Conservation (phyloP, 129 eudicot genomes). For the Helichrysum umbraculigerum region DNA sequence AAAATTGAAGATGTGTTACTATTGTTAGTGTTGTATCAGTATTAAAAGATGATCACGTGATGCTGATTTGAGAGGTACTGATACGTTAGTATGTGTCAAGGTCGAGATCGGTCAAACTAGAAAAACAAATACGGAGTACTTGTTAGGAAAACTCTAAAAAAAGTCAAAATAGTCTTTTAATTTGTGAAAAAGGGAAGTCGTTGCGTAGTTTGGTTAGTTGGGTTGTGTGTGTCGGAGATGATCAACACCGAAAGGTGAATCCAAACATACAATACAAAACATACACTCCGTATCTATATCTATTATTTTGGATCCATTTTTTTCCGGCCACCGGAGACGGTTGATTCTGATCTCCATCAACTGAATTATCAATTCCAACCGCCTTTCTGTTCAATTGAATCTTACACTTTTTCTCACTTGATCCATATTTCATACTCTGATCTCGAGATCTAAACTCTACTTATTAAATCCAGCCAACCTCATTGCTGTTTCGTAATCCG, state of each 20-base stretch:
- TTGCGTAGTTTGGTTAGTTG: slow-evolving; percentile 26
- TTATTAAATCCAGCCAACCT: neutral
- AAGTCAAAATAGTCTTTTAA: slow-evolving; percentile 18
- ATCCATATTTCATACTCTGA: neutral
- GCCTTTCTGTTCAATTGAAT: slow-evolving; percentile 5
- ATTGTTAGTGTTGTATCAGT: too few relatives aligned
- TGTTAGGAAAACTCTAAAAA: too few relatives aligned
- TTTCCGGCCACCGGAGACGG: slow-evolving; percentile 29
- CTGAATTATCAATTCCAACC: neutral
- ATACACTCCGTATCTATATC: too few relatives aligned
- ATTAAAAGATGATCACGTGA: too few relatives aligned
- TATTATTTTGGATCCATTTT: slow-evolving; percentile 26
- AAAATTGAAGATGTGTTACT: too few relatives aligned
- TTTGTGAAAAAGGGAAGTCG: slow-evolving; percentile 14
- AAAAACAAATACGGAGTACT: too few relatives aligned
- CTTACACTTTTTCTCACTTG: slow-evolving; percentile 9
- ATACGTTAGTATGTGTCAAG: too few relatives aligned
- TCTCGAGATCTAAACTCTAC: slow-evolving; percentile 30
- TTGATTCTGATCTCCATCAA: slow-evolving; percentile 25
- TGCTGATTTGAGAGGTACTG: too few relatives aligned
- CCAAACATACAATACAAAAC: neutral
- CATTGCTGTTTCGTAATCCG: slow-evolving; percentile 16
- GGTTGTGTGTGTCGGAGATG: slow-evolving; percentile 17
- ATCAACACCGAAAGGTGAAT: slow-evolving; percentile 19
- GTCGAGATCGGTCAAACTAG: too few relatives aligned